Percentiles rank a stretch among this genome's conserved stretches.
These are phyloP conservation scores for Suillus fuscotomentosus DNA, from an alignment of 768 basidiomycete genomes.

Conservation along the genomic window DNA sequence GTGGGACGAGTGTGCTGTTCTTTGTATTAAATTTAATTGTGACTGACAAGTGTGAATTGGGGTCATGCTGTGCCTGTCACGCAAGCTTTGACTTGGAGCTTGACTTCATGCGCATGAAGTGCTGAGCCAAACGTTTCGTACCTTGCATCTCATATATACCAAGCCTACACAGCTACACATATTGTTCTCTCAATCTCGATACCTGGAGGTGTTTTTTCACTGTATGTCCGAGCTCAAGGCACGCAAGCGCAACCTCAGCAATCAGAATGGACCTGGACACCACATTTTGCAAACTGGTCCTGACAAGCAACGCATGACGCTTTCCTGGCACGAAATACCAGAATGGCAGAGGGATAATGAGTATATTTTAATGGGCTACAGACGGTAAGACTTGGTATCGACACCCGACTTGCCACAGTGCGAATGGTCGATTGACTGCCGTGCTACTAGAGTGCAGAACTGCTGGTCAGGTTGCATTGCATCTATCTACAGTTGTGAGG, in stretches of 20 bases:
- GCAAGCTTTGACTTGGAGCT: not conserved
- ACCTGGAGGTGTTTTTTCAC: not conserved
- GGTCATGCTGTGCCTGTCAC: not conserved
- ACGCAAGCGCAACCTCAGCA: not conserved
- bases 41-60: not conserved
- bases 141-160: not conserved
- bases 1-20: not conserved
- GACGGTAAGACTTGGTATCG: conserved; percentile 45
- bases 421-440: conserved; percentile 1
- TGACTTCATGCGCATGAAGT: not conserved
- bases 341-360: conserved; percentile 77
- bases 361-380: conserved; percentile 67
- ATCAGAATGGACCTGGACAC: conserved; percentile 10
- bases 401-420: conserved; percentile 3
- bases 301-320: conserved; percentile 20
- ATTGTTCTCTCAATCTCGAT: not conserved
- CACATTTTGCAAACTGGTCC: conserved; percentile 1
- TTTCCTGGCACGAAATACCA: conserved; percentile 58
- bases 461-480: conserved; percentile 59
- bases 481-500: conserved; percentile 70
- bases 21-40: not conserved
- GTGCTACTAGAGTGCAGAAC: conserved; percentile 48
- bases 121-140: not conserved
- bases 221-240: not conserved
- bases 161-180: not conserved